Conservation (phyloP, 202 grass and related monocot genomes). For the Dendrocalamus latiflorus region DNA sequence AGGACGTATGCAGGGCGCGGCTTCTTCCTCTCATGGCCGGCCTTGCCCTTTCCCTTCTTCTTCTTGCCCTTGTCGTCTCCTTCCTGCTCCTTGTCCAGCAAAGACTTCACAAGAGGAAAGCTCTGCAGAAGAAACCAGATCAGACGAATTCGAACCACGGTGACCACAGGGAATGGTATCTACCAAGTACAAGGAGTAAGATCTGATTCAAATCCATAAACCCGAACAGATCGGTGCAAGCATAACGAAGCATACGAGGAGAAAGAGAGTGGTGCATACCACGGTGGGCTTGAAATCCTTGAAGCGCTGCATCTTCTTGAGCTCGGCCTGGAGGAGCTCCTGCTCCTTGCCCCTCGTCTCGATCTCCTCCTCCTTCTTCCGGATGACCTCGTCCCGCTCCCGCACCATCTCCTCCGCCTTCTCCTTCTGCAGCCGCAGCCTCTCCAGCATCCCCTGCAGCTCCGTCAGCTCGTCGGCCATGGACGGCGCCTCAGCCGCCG, state of each 20-base stretch:
- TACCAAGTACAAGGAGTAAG: background rate
- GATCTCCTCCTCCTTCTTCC: constrained; percentile 68
- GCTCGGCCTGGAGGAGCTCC: constrained; percentile 53
- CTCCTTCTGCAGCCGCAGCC: constrained; percentile 81
- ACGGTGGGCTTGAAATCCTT: constrained; percentile 97
- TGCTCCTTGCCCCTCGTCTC: constrained; percentile 63
- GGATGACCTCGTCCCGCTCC: constrained; percentile 73
- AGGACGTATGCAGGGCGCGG: constrained; percentile 60
- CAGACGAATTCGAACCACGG: background rate
- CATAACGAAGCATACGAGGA: background rate
- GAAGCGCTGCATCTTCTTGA: constrained; percentile 72
- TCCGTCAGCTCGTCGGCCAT: constrained; percentile 51
- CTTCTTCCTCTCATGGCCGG: constrained; percentile 55
- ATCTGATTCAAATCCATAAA: background rate
- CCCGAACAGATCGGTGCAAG: background rate
- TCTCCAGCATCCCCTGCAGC: constrained; percentile 68
- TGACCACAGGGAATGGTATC: background rate
- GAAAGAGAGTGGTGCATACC: constrained; percentile 30
- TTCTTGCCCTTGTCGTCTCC: constrained; percentile 54
- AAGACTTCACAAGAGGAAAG: constrained; percentile 53
- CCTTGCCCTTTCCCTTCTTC: constrained; percentile 56
- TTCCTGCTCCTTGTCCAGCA: constrained; percentile 60
- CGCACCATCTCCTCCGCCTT: constrained; percentile 70
- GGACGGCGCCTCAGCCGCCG: background rate
- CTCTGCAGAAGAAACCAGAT: constrained; percentile 28